A percentile compares a stretch with the other conserved stretches of the same genome.
These are phyloP conservation scores for Cymbopogon citratus DNA, from an alignment of 176 grass and related monocot genomes.

Conservation along the genomic window DNA sequence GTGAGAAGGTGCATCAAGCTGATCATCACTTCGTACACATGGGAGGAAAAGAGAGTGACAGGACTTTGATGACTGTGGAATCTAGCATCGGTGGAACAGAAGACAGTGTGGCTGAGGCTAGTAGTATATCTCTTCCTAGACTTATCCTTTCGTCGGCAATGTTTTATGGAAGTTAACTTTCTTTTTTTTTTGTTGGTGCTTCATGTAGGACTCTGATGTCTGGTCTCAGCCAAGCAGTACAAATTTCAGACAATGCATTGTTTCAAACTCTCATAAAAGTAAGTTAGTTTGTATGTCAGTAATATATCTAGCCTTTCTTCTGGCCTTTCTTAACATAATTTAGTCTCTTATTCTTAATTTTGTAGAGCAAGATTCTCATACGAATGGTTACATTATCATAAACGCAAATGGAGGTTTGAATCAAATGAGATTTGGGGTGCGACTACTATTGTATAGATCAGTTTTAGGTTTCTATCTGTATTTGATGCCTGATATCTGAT, in stretches of 20 bases:
- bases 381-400: conserved; percentile 90
- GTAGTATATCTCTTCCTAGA: conserved; percentile 38
- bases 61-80: conserved; percentile 59
- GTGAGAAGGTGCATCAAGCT: conserved; percentile 32
- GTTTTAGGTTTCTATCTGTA: conserved; percentile 17
- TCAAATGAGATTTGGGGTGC: conserved; percentile 99
- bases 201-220: conserved; percentile 56
- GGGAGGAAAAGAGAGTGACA: conserved; percentile 60
- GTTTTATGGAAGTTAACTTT: conserved; percentile 17
- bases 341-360: conserved; percentile 14
- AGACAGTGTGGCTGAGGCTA: conserved; percentile 54
- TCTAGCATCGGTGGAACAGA: conserved; percentile 41
- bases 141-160: conserved; percentile 6
- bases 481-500: conserved; percentile 18
- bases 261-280: conserved; percentile 82
- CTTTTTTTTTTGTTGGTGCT: conserved; percentile 15
- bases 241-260: conserved; percentile 81
- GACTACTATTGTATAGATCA: conserved; percentile 41
- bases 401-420: conserved; percentile 99
- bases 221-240: conserved; percentile 68
- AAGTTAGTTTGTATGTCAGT: conserved; percentile 29
- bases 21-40: conserved; percentile 24
- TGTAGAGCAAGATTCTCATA: conserved; percentile 67
- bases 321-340: conserved; percentile 21
- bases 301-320: conserved; percentile 9